Evolutionary conservation across 805 yeast genomes (phyloP).

Genomic region (Zygoascus tannicola): DNA sequence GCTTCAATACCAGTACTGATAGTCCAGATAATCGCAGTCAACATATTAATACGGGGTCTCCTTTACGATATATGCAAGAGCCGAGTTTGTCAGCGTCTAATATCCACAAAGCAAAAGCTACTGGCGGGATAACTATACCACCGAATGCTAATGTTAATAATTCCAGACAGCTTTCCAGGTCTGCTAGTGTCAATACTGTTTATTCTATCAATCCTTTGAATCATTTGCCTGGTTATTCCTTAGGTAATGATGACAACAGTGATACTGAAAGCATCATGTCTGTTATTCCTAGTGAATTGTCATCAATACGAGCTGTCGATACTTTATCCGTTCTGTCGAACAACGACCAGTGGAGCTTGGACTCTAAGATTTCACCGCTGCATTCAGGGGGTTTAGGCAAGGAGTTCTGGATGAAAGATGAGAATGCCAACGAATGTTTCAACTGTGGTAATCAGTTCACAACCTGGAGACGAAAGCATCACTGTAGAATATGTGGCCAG

Average conservation of each 20-base stretch:
- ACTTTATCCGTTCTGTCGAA: conserved; percentile 5
- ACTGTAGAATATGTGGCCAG: conserved; percentile 93
- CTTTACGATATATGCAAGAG: conserved; percentile 2
- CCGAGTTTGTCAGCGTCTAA: neutral
- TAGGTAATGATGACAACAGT: conserved; percentile 18
- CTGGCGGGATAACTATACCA: neutral
- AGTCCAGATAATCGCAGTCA: neutral
- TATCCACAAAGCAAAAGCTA: neutral
- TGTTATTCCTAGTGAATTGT: conserved; percentile 9
- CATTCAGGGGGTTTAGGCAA: conserved; percentile 36
- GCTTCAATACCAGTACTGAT: neutral
- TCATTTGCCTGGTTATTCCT: conserved; percentile 19
- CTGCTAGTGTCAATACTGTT: conserved; percentile 16
- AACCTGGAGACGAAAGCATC: conserved; percentile 76
- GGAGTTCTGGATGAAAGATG: conserved; percentile 95
- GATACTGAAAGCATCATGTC: conserved; percentile 21
- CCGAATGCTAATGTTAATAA: neutral
- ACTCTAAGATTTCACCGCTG: neutral
- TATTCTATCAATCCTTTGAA: conserved; percentile 16
- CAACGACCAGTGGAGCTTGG: conserved; percentile 1
- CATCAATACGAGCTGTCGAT: conserved; percentile 2
- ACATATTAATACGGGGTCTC: neutral
- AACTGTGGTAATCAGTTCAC: conserved; percentile 72
- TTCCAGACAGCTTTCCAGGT: conserved; percentile 10
- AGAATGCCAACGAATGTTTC: conserved; percentile 80